Conservation (phyloP, 345 rosid genomes). For the Rhodamnia rubescens region DNA sequence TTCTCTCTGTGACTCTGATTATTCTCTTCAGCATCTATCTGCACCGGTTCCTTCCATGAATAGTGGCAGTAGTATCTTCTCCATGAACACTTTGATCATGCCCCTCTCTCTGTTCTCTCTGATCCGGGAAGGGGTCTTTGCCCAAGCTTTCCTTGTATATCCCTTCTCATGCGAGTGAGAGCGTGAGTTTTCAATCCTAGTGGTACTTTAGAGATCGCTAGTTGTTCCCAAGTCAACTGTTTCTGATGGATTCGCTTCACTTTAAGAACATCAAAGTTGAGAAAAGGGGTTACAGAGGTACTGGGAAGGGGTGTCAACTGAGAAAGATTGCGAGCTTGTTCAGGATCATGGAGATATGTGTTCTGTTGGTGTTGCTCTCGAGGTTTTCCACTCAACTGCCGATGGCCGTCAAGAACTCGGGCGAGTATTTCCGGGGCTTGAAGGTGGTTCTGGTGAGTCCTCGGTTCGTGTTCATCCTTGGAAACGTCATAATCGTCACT, state of each 20-base stretch:
- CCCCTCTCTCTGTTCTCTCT: conserved; percentile 12
- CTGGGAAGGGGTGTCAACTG: conserved; percentile 1
- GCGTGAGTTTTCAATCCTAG: not conserved
- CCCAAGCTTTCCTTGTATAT: conserved; percentile 2
- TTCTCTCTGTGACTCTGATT: not conserved
- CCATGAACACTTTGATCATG: conserved; percentile 1
- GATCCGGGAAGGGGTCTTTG: conserved; percentile 12
- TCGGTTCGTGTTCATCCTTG: conserved; percentile 63
- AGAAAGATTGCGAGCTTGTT: conserved; percentile 38
- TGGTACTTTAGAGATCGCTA: not conserved
- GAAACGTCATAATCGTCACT: conserved; percentile 62
- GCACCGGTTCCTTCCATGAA: conserved; percentile 5
- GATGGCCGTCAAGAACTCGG: conserved; percentile 40
- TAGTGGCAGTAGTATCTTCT: not conserved
- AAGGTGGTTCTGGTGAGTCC: conserved; percentile 42
- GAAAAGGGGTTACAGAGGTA: conserved; percentile 40
- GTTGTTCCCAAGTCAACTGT: not conserved
- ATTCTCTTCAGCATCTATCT: not conserved
- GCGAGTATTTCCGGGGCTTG: conserved; percentile 46
- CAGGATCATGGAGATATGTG: conserved; percentile 46
- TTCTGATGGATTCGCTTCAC: conserved; percentile 51
- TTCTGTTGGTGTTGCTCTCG: conserved; percentile 43
- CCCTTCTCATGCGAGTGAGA: conserved; percentile 26
- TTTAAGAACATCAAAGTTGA: conserved; percentile 31
- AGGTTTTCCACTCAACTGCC: conserved; percentile 45